phyloP scores from a whole-genome alignment of 73 alveolate genomes.

The Tetrahymena borealis region DNA sequence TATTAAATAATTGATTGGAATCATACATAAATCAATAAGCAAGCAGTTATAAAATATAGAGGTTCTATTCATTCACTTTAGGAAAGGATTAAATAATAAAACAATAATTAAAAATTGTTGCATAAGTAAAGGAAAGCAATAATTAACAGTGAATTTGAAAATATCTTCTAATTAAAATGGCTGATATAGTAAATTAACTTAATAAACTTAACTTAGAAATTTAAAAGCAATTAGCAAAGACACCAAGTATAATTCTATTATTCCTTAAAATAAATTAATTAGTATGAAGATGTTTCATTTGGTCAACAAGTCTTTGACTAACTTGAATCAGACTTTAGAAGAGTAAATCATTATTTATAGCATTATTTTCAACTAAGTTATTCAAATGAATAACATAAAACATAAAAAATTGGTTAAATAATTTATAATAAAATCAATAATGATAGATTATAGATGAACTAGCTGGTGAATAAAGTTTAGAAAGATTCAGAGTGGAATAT shows the following conservation, averaged over 20 bases:
- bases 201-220: too few relatives aligned
- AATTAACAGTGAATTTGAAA: too few relatives aligned
- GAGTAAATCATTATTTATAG: not conserved
- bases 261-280: not conserved
- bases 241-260: not conserved
- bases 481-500: conserved; percentile 80
- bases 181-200: not conserved
- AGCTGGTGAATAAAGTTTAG: conserved; percentile 78
- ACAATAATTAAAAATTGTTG: not conserved
- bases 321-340: not conserved
- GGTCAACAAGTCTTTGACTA: not conserved
- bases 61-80: not conserved
- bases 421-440: too few relatives aligned
- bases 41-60: not conserved
- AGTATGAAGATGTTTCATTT: not conserved
- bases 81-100: not conserved
- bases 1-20: not conserved
- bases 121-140: too few relatives aligned
- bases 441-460: conserved; percentile 61
- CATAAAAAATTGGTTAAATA: too few relatives aligned
- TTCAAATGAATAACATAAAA: not conserved
- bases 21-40: too few relatives aligned
- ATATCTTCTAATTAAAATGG: not conserved
- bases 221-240: too few relatives aligned
- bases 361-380: not conserved